Evolutionary conservation across 192 early-diverging fungal genomes (phyloP), one percentile per base, ranked within the genome.

Genomic region (Funneliformis geosporum): DNA sequence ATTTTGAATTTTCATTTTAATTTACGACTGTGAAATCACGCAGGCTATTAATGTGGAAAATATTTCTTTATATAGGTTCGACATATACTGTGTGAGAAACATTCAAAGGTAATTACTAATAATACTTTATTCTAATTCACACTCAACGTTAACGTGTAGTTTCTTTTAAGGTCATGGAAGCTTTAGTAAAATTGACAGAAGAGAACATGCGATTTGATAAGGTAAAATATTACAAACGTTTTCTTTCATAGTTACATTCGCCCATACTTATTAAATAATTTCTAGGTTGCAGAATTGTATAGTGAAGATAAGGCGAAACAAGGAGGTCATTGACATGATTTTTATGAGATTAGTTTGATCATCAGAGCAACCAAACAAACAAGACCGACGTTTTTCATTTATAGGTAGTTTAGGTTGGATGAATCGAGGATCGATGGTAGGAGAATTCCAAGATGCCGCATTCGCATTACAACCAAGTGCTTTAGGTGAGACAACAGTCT

Each of bases 11-110:
- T 47, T 23, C 5, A 18, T 33, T 39, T 62, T 33, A 18, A 39
- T n/a, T 46, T 64, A 8, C 16, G 61, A 14, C 1, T n/a, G 42
- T 47, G 64, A 78, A 67, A 4, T 76, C 14, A 39, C 8, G 11
- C 23, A 10, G 60, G 12, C 2, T 7, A 16, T 43, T 43, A 43
- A 33, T 11, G 23, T 72, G 28, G 27, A 38, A 55, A 50, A 14
- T 28, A 14, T 55, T 60, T 42, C 28, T 28, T 74, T 16, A 80
- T 94, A 68, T 83, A 86, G 74, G 89, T 94, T 27, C 87, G 94
- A 38, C 93, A 96, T 83, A 95, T 95, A 76, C 86, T 96, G 8
- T 96, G 95, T 84, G 94, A 94, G 76, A 96, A 95, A 74, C 92
- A 94, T 38, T 82, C 87, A 33, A 94, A 90, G 83, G 90, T 86